Percentiles rank a stretch among this genome's conserved stretches.
These are phyloP conservation scores for Trichosanthes truncata DNA, from an alignment of 306 rosid genomes.

Conservation along the genomic window DNA sequence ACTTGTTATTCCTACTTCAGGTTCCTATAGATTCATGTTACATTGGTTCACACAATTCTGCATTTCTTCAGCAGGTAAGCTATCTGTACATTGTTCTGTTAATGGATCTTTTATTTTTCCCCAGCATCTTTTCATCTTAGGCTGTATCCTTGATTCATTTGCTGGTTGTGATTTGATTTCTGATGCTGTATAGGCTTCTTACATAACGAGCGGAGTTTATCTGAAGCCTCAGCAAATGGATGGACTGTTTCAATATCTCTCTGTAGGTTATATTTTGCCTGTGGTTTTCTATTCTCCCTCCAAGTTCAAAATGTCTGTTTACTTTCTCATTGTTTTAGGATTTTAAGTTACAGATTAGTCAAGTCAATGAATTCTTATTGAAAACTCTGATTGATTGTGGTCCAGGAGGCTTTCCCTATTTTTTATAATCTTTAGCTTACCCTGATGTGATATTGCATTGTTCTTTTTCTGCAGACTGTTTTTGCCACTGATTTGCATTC, in stretches of 20 bases:
- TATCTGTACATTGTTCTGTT: conserved; percentile 15
- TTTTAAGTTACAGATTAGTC: not conserved
- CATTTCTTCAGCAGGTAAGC: conserved; percentile 95
- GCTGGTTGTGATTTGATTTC: not conserved
- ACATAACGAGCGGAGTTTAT: conserved; percentile 90
- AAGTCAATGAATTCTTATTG: not conserved
- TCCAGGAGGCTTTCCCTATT: not conserved
- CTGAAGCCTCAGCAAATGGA: conserved; percentile 78
- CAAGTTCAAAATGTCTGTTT: not conserved
- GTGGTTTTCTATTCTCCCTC: not conserved
- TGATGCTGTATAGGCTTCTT: conserved; percentile 62
- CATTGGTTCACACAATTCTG: conserved; percentile 74
- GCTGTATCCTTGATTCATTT: not conserved
- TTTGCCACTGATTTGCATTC: conserved; percentile 94
- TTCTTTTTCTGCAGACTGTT: conserved; percentile 57
- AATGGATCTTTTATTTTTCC: not conserved
- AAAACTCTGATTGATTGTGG: not conserved
- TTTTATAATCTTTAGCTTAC: conserved; percentile 5
- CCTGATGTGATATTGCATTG: conserved; percentile 10
- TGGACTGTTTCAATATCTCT: conserved; percentile 84
- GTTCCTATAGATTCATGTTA: conserved; percentile 91
- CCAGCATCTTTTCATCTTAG: not conserved
- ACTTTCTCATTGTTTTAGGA: not conserved
- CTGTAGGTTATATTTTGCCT: conserved; percentile 37
- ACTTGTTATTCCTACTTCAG: conserved; percentile 26